Base-by-base conservation (phyloP, 1,284 basidiomycete genomes). In the Tausonia pullulans region DNA sequence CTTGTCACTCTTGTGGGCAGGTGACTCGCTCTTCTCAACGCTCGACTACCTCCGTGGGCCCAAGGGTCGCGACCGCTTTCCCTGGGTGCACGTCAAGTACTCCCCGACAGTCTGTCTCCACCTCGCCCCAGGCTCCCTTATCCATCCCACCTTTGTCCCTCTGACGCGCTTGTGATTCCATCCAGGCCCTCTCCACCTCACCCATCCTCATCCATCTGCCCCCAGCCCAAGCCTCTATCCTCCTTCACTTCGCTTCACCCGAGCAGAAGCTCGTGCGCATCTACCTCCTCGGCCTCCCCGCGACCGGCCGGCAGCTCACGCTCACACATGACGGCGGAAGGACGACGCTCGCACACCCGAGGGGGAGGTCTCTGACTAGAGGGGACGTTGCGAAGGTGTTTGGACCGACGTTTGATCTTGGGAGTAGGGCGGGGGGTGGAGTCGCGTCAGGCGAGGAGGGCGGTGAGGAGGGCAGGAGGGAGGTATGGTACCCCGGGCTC, bases 31-130 rank as follows among this genome's bases (percentile, higher is more conserved):
- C 2, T 59, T 59, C 27, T 16, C 10, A 14, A 27, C 50, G 11
- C 39, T 59, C 16, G 58, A 59, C 58, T 59, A 59, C 46, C 58
- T 59, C 46, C 14, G 58, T 10, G 39, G 45, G n/a, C 27, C 58
- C 11, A 7, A 13, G 14, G 58, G 58, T 7, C 43, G 50, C 7
- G 58, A 14, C 4, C 14, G 8, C 4, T 59, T 59, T 14, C 58
- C 58, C 13, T 44, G 58, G 16, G 43, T 59, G 5, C 58, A 59
- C 16, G 16, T 59, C n/a, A 59, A 59, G 46, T 59, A 39, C n/a
- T 44, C 43, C 13, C 58, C 45, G 7, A 16, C 1, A 44, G 52
- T 53, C 39, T 27, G 16, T 49, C 44, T n/a, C n/a, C 57, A 8
- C 16, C 44, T n/a, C 8, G 14, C 7, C 9, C 45, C 57, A 14